phyloP scores from a whole-genome alignment of 768 basidiomycete genomes.

The Termitomyces sp. region DNA sequence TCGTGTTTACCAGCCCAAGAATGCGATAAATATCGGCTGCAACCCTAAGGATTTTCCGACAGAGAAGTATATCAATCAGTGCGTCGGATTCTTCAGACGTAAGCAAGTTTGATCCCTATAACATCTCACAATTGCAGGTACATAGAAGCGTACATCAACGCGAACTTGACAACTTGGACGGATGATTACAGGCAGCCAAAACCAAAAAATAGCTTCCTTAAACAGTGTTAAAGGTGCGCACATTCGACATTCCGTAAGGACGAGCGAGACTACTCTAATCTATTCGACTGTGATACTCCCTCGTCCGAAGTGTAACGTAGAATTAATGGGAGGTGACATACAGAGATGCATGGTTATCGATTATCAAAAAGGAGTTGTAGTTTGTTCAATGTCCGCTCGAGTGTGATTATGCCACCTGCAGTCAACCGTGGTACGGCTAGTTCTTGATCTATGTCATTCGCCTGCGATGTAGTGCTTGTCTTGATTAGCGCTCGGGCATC shows the following conservation, averaged over 20 bases:
- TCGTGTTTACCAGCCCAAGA: constrained; percentile 81
- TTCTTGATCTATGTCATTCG: constrained; percentile 30
- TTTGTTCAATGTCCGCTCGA: constrained; percentile 72
- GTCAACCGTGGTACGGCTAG: constrained; percentile 73
- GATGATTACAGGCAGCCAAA: constrained; percentile 60
- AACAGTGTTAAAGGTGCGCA: constrained; percentile 43
- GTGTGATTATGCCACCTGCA: constrained; percentile 72
- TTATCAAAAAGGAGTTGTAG: constrained; percentile 45
- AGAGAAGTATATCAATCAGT: constrained; percentile 73
- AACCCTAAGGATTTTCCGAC: constrained; percentile 81
- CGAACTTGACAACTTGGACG: constrained; percentile 76
- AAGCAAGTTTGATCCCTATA: not conserved
- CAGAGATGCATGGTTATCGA: constrained; percentile 4
- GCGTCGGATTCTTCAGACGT: constrained; percentile 15
- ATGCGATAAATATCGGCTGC: constrained; percentile 77
- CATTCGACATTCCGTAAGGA: not conserved
- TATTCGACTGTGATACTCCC: not conserved
- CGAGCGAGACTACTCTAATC: not conserved
- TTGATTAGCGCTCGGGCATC: constrained; percentile 63
- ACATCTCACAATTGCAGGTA: constrained; percentile 28
- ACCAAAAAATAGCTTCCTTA: constrained; percentile 65
- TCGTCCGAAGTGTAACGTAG: not conserved
- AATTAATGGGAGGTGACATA: not conserved
- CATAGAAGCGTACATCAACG: constrained; percentile 75
- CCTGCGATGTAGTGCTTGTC: constrained; percentile 49